Percentiles rank a stretch among this genome's conserved stretches.
Evolutionary conservation across 805 yeast genomes (phyloP).

Genomic region (Candida nitratophila): DNA sequence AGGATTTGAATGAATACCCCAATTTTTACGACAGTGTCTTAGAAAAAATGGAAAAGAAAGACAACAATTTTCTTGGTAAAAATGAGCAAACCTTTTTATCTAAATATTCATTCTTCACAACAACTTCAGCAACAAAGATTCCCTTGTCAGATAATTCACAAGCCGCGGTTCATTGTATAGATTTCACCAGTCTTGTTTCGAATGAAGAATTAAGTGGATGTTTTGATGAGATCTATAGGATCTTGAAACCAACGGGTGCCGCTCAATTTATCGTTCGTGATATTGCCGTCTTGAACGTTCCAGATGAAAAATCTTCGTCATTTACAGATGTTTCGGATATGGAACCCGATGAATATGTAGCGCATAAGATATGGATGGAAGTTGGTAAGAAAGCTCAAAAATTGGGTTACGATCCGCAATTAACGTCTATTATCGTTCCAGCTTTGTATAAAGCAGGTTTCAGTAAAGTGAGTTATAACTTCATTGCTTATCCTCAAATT

Average conservation of each 20-base stretch:
- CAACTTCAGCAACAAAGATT: constrained; percentile 14
- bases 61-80: constrained; percentile 11
- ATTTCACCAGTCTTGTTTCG: constrained; percentile 14
- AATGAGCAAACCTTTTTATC: constrained; percentile 19
- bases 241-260: constrained; percentile 23
- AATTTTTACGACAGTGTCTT: constrained; percentile 15
- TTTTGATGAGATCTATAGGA: constrained; percentile 22
- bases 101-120: constrained; percentile 26
- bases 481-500: constrained; percentile 21
- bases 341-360: constrained; percentile 11
- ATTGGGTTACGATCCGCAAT: constrained; percentile 10
- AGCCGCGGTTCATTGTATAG: constrained; percentile 21
- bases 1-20: constrained; percentile 11
- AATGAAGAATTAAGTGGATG: constrained; percentile 12
- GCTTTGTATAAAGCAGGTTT: constrained; percentile 18
- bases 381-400: constrained; percentile 10
- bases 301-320: neutral
- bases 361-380: constrained; percentile 15
- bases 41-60: neutral
- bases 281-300: constrained; percentile 7
- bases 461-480: constrained; percentile 15
- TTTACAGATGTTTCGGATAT: neutral
- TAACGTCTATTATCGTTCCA: constrained; percentile 14
- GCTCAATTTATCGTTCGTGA: constrained; percentile 24
- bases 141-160: constrained; percentile 24